phyloP scores from a whole-genome alignment of 2,329 filamentous ascomycete genomes.

The Colletotrichum chrysophilum region DNA sequence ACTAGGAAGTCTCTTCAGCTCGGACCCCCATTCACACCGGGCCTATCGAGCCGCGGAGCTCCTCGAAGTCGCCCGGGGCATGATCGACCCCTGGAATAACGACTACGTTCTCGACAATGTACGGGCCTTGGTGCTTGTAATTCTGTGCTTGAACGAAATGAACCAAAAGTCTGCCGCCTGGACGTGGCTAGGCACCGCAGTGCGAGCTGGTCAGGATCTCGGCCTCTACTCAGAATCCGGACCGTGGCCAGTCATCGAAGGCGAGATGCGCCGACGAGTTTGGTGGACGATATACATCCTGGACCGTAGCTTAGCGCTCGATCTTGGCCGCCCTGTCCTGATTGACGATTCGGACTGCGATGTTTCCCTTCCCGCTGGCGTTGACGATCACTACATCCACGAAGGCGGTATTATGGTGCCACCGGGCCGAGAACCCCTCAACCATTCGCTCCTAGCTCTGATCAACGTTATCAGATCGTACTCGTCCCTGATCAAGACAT shows the following conservation, averaged over 20 bases:
- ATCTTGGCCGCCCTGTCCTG: conserved; percentile 79
- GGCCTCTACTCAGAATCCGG: conserved; percentile 80
- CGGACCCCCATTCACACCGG: conserved; percentile 59
- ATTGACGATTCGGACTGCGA: conserved; percentile 93
- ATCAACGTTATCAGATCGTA: conserved; percentile 84
- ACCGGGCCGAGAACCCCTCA: conserved; percentile 59
- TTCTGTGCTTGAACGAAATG: conserved; percentile 82
- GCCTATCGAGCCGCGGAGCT: conserved; percentile 64
- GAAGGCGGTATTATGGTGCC: conserved; percentile 59
- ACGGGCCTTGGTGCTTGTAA: conserved; percentile 73
- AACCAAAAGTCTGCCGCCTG: conserved; percentile 87
- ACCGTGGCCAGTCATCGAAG: conserved; percentile 76
- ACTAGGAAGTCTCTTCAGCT: conserved; percentile 77
- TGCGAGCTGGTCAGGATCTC: conserved; percentile 82
- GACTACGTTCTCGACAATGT: conserved; percentile 78
- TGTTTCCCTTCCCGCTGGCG: conserved; percentile 75
- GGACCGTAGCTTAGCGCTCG: conserved; percentile 81
- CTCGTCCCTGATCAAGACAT: conserved; percentile 72
- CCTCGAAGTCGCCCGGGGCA: conserved; percentile 71
- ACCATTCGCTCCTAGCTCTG: conserved; percentile 76
- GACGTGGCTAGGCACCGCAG: conserved; percentile 82
- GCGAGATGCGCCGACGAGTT: conserved; percentile 83
- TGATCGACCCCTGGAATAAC: conserved; percentile 84
- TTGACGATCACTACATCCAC: conserved; percentile 81
- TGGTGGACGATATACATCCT: conserved; percentile 96